Base-by-base conservation (phyloP, 2,329 filamentous ascomycete species). In the Pseudopyricularia cyperi region DNA sequence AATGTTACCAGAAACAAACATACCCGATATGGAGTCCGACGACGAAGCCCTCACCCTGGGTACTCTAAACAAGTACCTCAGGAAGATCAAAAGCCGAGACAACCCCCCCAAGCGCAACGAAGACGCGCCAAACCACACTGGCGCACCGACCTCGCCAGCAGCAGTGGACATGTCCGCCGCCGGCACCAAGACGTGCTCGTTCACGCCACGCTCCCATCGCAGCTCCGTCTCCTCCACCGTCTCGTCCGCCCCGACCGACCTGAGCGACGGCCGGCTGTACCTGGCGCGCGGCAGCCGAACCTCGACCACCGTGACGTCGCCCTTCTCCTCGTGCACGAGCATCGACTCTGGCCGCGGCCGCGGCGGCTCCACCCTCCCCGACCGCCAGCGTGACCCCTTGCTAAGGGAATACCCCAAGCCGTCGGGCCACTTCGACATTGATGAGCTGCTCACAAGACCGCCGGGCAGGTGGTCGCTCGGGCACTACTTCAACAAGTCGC, bases 361-460 rank as follows among this genome's bases (percentile, higher is more conserved):
- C 32, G 12, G 17, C 17, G 24, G n/a, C 48, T 22, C 35, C 7
- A 26, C 24, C 7, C 22, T n/a, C n/a, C 15, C 32, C 4, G 32
- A 39, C 6, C 44, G 42, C 22, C 19, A 35, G 9, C 33, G 57
- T 15, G 66, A 71, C 55, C 63, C 66, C 5, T 57, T 73, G 12
- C 60, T 62, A 14, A 67, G 68, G 22, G 55, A 61, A 3, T 75
- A 68, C 55, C 69, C 70, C 48, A 67, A 69, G 59, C 72, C 72
- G 2, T 48, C 56, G 1, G 56, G 61, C 2, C 65, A 72, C 9
- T 53, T 73, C 34, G 62, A 71, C 51, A 59, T 76, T 14, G 63
- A 66, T 35, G 65, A 72, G 57, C 65, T 72, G 47, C 67, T 76
- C 17, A 60, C 64, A 4, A 68, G 71, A 37, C 61, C 66, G 52